Conservation (phyloP, 2,329 filamentous ascomycete species). For the Botrytis hyacinthi region DNA sequence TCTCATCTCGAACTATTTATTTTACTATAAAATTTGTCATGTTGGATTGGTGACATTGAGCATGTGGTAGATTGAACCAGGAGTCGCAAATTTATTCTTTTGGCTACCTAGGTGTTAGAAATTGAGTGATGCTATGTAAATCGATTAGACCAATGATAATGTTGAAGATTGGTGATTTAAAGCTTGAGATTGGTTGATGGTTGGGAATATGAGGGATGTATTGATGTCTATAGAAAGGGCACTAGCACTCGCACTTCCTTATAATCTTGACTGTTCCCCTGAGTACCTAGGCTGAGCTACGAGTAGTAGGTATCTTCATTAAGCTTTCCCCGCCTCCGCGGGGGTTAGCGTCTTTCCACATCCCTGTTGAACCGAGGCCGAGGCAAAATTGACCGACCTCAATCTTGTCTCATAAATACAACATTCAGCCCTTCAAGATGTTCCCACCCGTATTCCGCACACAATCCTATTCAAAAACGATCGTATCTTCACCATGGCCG, state of each 20-base stretch:
- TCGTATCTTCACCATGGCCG: slow-evolving; percentile 63
- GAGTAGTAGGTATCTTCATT: neutral
- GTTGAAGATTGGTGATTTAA: neutral
- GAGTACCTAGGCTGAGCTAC: neutral
- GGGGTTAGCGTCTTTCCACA: slow-evolving; percentile 7
- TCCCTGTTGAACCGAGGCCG: slow-evolving; percentile 18
- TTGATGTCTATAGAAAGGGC: neutral
- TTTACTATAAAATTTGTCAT: neutral
- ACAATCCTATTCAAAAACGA: neutral
- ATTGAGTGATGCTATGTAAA: neutral
- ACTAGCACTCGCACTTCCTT: neutral
- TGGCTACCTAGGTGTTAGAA: no score
- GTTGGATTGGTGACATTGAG: neutral
- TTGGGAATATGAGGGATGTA: neutral
- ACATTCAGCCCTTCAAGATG: neutral
- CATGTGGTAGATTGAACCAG: neutral
- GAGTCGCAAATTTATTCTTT: neutral
- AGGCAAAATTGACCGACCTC: slow-evolving; percentile 15
- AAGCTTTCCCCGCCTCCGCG: slow-evolving; percentile 2
- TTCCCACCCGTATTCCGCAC: neutral
- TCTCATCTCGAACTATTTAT: neutral
- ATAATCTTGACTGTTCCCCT: neutral
- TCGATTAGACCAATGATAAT: neutral
- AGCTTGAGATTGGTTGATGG: neutral
- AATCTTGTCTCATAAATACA: neutral